Conservation (phyloP, 768 basidiomycete genomes). For the Lactarius indigo region DNA sequence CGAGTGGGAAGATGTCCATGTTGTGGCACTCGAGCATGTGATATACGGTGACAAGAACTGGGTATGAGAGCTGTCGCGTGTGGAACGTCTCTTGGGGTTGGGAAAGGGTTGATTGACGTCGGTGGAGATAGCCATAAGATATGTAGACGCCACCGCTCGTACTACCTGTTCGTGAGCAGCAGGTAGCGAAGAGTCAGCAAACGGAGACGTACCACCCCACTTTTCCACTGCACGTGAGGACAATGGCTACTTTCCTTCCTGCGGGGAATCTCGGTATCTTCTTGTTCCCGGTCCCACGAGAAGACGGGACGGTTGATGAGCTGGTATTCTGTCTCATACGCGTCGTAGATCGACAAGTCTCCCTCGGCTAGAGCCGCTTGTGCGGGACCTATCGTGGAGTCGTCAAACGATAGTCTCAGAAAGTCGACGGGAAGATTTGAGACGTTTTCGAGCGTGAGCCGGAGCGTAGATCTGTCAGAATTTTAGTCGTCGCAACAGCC, state of each 20-base stretch:
- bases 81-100: constrained; percentile 59
- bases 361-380: constrained; percentile 78
- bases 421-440: constrained; percentile 83
- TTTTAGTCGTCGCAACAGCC: constrained; percentile 17
- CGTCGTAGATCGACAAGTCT: constrained; percentile 75
- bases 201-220: constrained; percentile 72
- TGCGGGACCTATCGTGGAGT: constrained; percentile 78
- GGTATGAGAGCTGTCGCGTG: constrained; percentile 83
- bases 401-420: constrained; percentile 81
- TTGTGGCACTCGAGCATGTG: constrained; percentile 86
- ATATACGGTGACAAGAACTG: constrained; percentile 91
- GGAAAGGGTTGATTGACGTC: constrained; percentile 33
- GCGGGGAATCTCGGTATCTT: constrained; percentile 62
- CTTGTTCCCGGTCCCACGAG: constrained; percentile 53
- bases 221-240: constrained; percentile 81
- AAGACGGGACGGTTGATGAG: constrained; percentile 77
- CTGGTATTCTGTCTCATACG: constrained; percentile 87
- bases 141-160: constrained; percentile 75
- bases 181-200: background rate
- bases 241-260: constrained; percentile 65
- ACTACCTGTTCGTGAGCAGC: constrained; percentile 38
- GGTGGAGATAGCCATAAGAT: constrained; percentile 73
- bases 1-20: constrained; percentile 77
- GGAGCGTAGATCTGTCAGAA: constrained; percentile 65
- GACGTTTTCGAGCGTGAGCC: constrained; percentile 87